phyloP scores from a whole-genome alignment of 208 protist species.

The Wallacemonas sp. region DNA sequence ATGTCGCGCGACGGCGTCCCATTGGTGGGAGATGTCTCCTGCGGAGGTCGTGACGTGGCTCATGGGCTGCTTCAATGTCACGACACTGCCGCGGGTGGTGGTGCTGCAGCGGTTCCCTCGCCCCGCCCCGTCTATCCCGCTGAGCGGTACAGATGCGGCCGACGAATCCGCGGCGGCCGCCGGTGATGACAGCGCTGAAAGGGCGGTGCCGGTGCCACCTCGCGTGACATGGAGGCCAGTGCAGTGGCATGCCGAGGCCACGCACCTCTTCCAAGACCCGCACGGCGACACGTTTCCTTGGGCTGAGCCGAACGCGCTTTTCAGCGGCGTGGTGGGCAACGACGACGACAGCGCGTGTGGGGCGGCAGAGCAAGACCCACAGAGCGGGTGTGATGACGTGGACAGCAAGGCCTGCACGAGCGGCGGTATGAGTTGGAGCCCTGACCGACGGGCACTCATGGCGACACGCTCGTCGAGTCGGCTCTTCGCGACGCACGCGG shows the following conservation, averaged over 20 bases:
- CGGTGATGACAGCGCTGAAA: not conserved
- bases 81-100: conserved; percentile 55
- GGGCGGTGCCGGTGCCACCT: not conserved
- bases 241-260: conserved; percentile 29
- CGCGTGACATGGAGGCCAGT: conserved; percentile 24
- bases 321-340: not conserved
- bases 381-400: not conserved
- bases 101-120: conserved; percentile 25
- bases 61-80: conserved; percentile 38
- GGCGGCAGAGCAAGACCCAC: conserved; percentile 1
- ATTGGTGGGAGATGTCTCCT: not conserved
- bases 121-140: not conserved
- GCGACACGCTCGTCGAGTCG: not conserved
- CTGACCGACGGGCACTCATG: not conserved
- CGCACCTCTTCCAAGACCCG: conserved; percentile 26
- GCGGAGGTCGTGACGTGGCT: not conserved
- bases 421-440: not conserved
- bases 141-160: not conserved
- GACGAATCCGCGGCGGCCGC: not conserved
- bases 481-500: not conserved
- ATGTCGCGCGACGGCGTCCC: not conserved
- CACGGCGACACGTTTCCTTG: conserved; percentile 38
- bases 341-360: no score
- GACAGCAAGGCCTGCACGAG: not conserved
- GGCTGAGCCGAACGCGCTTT: conserved; percentile 8